These are phyloP conservation scores for Groenewaldozyma tartarivorans DNA, from an alignment of 805 yeast species.

Conservation along the genomic window DNA sequence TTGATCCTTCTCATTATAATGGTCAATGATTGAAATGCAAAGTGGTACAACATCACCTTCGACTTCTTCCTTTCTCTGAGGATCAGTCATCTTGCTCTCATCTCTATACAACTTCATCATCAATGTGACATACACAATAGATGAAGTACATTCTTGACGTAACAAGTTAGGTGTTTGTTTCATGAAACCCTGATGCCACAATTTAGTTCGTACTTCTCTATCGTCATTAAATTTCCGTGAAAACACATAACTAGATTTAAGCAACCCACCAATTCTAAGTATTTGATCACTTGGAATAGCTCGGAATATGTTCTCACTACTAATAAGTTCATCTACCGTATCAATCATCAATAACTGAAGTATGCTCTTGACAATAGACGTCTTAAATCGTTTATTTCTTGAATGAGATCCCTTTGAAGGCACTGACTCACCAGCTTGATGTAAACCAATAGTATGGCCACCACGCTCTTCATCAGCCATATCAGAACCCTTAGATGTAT, in stretches of 20 bases:
- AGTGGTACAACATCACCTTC: conserved; percentile 52
- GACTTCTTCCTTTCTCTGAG: conserved; percentile 39
- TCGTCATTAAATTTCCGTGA: conserved; percentile 84
- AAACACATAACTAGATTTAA: conserved; percentile 67
- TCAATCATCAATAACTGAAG: conserved; percentile 85
- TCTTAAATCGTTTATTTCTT: conserved; percentile 44
- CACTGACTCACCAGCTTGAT: conserved; percentile 8
- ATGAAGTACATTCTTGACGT: conserved; percentile 84
- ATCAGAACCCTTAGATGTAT: conserved; percentile 3
- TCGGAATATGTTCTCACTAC: conserved; percentile 54
- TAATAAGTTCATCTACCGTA: conserved; percentile 70
- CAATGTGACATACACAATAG: conserved; percentile 76
- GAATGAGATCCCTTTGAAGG: background rate
- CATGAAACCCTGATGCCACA: conserved; percentile 88
- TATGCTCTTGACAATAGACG: conserved; percentile 86
- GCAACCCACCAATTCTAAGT: conserved; percentile 45
- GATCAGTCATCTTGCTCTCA: conserved; percentile 29
- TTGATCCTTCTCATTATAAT: conserved; percentile 59
- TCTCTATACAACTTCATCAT: conserved; percentile 74
- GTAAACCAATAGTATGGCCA: conserved; percentile 9
- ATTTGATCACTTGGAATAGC: conserved; percentile 59
- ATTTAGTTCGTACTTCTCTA: conserved; percentile 73
- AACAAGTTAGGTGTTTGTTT: conserved; percentile 85
- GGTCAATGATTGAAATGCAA: conserved; percentile 59
- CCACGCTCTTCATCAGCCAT: conserved; percentile 5